Evolutionary conservation across 805 yeast species (phyloP), one percentile per base, ranked within the genome.

Genomic region (Zygosaccharomyces pseudorouxii): DNA sequence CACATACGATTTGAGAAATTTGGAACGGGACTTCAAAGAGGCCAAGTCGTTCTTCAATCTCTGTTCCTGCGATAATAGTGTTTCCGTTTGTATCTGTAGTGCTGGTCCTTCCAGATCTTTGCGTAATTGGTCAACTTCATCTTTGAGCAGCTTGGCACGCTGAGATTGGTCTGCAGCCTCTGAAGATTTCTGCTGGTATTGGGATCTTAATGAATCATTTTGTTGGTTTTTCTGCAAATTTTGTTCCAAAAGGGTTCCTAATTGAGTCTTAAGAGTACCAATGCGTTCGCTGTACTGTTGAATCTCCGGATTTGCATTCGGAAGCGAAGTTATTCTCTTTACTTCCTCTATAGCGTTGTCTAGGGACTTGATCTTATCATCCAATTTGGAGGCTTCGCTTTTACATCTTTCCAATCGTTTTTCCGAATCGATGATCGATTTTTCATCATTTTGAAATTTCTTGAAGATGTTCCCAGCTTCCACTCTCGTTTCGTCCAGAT

Each of bases 191-290:
- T 50, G 42, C 58, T 78, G 83, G 54, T 79, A 79, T n/a, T 62
- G 47, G 1, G 51, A 35, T 49, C 84, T 61, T 25, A 74, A 54
- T 4, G 45, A 48, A 23, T 69, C 70, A 42, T 68, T 73, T 23
- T 49, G 42, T 1, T 38, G 22, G 14, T 60, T 43, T 25, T 62
- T 47, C 1, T 42, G 39, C 45, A 72, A 69, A 56, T 77, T 76
- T 55, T 77, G 84, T 50, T 78, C 71, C 59, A 81, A 86, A 43
- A 84, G 74, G 55, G 81, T 86, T 12, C 57, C 52, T 11, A 60
- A 29, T 20, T 59, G 58, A 27, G 59, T 27, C 10, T 48, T 54
- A 58, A 20, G 43, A 25, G 7, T 48, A 42, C 35, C 54, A 52
- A 23, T 35, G 42, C 7, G 36, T 38, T 19, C 40, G 3, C 30